Evolutionary conservation across 2,329 filamentous ascomycete species (phyloP), one percentile per base, ranked within the genome.

Genomic region (Epichloe amarillans): DNA sequence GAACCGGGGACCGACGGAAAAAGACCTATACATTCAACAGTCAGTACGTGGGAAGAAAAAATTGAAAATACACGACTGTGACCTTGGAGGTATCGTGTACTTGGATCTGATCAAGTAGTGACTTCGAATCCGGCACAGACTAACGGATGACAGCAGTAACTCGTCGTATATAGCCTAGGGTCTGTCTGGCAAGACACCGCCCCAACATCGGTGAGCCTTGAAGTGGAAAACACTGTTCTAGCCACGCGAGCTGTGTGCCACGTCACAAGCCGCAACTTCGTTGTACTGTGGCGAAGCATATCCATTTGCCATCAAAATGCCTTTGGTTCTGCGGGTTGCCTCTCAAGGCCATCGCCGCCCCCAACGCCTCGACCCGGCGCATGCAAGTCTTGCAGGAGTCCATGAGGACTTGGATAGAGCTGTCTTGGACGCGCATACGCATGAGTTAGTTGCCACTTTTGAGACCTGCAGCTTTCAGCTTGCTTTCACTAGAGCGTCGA

Each of bases 221-320:
- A 51, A 55, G 58, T 55, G 54, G 53, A 33, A 46, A 39, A 19
- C 35, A 38, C n/a, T 15, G 55, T 54, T 55, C 55, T 61, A 64
- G 64, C 64, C 61, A 64, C 62, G 62, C 55, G 57, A 57, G 53
- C 59, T 51, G 54, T 69, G 70, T 69, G 70, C 69, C 70, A 72
- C 70, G 70, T 72, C 69, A 69, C 49, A 53, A 53, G 47, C 55
- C 47, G 47, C 50, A 57, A 49, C 40, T 43, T 37, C 21, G 36
- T 33, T 56, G 53, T 53, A 50, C 51, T 64, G 68, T 70, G 69
- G 69, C 68, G 67, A 63, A 70, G 69, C 61, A 60, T n/a, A 17
- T 10, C 3, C 42, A 2, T 46, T 40, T n/a, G 38, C 30, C 30
- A 15, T 33, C 26, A 48, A 42, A 37, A 47, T 48, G 19, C 19